phyloP scores from a whole-genome alignment of 2,329 filamentous ascomycete species.

The Fusarium hostae region DNA sequence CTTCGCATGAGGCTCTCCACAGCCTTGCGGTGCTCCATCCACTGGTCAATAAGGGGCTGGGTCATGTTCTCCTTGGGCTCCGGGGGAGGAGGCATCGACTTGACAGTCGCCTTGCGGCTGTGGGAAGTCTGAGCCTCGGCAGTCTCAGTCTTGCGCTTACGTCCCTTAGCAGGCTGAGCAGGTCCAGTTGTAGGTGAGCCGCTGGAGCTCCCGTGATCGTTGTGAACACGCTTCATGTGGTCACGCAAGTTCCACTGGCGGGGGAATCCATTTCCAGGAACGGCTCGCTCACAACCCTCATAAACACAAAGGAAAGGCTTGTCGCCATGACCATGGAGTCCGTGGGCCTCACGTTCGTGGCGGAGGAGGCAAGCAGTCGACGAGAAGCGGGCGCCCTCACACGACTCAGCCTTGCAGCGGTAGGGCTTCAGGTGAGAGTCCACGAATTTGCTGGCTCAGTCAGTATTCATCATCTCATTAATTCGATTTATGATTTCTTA shows the following conservation, averaged over 20 bases:
- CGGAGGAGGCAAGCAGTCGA: constrained; percentile 94
- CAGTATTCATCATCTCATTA: constrained; percentile 31
- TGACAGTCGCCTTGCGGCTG: constrained; percentile 63
- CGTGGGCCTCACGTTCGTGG: constrained; percentile 95
- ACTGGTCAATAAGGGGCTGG: constrained; percentile 62
- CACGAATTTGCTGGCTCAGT: constrained; percentile 82
- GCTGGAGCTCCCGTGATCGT: constrained; percentile 61
- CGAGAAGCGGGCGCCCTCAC: constrained; percentile 89
- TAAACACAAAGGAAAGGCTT: constrained; percentile 93
- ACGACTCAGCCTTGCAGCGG: constrained; percentile 87
- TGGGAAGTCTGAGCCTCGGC: constrained; percentile 52
- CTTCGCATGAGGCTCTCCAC: constrained; percentile 68
- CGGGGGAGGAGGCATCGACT: constrained; percentile 49
- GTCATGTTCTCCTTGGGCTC: constrained; percentile 49
- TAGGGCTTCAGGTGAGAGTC: constrained; percentile 98
- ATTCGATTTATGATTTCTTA: constrained; percentile 61
- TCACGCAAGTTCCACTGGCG: constrained; percentile 96
- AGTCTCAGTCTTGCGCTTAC: constrained; percentile 68
- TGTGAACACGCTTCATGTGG: constrained; percentile 96
- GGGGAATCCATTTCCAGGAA: constrained; percentile 88
- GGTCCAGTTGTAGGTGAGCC: constrained; percentile 55
- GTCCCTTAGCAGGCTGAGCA: constrained; percentile 57
- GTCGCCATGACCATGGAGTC: constrained; percentile 92
- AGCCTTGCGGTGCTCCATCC: constrained; percentile 71
- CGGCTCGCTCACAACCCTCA: constrained; percentile 85